Conservation (phyloP, 768 basidiomycete species). For the Suillus tomentosus region DNA sequence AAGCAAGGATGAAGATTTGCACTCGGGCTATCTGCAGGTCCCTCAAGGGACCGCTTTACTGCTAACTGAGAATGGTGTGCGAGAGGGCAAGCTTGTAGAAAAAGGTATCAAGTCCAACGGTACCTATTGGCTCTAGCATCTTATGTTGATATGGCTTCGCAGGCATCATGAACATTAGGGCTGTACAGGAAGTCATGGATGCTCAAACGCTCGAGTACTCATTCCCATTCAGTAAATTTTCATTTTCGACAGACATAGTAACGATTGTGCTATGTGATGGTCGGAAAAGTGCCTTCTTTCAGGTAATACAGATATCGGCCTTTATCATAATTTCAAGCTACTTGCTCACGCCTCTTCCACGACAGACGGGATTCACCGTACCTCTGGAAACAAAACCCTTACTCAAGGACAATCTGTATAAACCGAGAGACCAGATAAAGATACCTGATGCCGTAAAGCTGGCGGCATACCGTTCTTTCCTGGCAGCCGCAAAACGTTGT, state of each 20-base stretch:
- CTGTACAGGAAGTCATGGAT: constrained; percentile 63
- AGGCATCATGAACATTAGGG: constrained; percentile 67
- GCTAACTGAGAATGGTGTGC: constrained; percentile 65
- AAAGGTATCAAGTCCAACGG: constrained; percentile 30
- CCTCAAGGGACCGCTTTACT: constrained; percentile 61
- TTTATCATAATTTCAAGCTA: background rate
- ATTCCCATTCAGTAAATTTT: constrained; percentile 75
- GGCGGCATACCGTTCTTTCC: constrained; percentile 54
- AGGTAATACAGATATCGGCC: constrained; percentile 40
- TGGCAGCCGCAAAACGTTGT: constrained; percentile 55
- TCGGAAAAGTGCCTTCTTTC: constrained; percentile 70
- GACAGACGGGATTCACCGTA: constrained; percentile 61
- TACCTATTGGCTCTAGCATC: background rate
- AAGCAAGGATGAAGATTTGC: constrained; percentile 69
- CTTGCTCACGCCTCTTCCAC: constrained; percentile 7
- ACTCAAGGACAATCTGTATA: constrained; percentile 47
- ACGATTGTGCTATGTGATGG: constrained; percentile 66
- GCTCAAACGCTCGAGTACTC: constrained; percentile 69
- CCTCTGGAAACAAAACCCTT: constrained; percentile 42
- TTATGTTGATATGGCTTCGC: background rate
- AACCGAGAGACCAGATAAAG: constrained; percentile 41
- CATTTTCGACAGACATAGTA: constrained; percentile 74
- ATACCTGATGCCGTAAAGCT: constrained; percentile 52
- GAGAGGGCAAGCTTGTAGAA: constrained; percentile 67
- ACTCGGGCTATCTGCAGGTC: constrained; percentile 74